Evolutionary conservation across 805 yeast genomes (phyloP).

Genomic region (Saccharomyces mikatae): DNA sequence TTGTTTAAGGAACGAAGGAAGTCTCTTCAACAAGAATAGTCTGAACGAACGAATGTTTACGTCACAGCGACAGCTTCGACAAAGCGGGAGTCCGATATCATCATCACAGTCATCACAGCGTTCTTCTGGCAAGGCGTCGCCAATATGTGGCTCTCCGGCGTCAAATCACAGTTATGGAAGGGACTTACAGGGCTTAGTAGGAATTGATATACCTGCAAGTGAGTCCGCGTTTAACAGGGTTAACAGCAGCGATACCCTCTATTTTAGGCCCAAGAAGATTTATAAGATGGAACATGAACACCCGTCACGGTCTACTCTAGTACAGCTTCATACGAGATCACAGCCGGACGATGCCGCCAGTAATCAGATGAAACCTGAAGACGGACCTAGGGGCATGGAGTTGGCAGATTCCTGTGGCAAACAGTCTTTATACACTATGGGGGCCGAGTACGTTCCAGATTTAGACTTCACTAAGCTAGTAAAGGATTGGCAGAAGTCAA

Average conservation of each 20-base stretch:
- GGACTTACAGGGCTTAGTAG: not conserved
- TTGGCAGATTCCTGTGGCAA: not conserved
- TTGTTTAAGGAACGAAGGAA: not conserved
- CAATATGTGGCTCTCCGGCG: not conserved
- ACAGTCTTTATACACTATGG: constrained; percentile 38
- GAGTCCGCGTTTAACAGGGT: not conserved
- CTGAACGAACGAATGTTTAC: not conserved
- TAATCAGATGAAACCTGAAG: not conserved
- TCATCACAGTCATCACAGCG: not conserved
- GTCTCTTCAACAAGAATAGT: not conserved
- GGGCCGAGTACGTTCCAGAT: constrained; percentile 73
- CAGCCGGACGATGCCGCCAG: not conserved
- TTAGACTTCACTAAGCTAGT: constrained; percentile 48
- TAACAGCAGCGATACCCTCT: constrained; percentile 9
- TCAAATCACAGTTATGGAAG: not conserved
- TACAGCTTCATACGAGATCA: constrained; percentile 13
- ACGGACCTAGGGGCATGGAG: not conserved
- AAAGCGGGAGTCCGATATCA: not conserved
- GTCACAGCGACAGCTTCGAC: not conserved
- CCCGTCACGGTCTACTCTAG: constrained; percentile 28
- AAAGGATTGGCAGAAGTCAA: constrained; percentile 37
- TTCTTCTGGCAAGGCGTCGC: not conserved
- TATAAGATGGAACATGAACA: constrained; percentile 16
- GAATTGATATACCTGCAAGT: not conserved
- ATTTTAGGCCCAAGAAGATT: constrained; percentile 19